A percentile compares a stretch with the other conserved stretches of the same genome.
phyloP scores from a whole-genome alignment of 352 stramenopile genomes.

The Globisporangium ultimum region DNA sequence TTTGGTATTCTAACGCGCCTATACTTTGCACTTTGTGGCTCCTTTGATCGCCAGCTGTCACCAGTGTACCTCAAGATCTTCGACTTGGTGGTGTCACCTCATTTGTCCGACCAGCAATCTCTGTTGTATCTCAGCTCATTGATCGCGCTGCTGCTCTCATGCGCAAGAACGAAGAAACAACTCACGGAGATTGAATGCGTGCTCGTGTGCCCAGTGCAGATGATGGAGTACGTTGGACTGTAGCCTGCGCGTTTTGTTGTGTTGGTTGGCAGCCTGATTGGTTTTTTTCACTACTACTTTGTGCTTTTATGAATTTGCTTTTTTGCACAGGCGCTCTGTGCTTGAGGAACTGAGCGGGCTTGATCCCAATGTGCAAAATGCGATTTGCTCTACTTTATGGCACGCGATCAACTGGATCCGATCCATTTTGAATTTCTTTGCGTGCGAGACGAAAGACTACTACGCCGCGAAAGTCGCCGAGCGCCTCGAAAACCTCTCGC shows the following conservation, averaged over 20 bases:
- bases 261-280: background rate
- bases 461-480: conserved; percentile 32
- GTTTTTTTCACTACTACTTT: background rate
- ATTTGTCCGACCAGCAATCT: conserved; percentile 36
- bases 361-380: conserved; percentile 30
- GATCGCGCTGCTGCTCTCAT: conserved; percentile 37
- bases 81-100: conserved; percentile 38
- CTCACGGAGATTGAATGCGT: conserved; percentile 41
- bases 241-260: background rate
- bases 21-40: conserved; percentile 4
- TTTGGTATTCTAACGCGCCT: background rate
- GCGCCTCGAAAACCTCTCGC: conserved; percentile 38
- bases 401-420: conserved; percentile 65
- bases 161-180: conserved; percentile 23
- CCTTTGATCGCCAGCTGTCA: conserved; percentile 15
- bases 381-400: conserved; percentile 46
- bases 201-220: conserved; percentile 48
- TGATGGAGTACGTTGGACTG: conserved; percentile 48
- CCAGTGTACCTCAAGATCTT: conserved; percentile 46
- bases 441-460: conserved; percentile 25
- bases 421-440: conserved; percentile 55
- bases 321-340: conserved; percentile 25
- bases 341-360: conserved; percentile 40
- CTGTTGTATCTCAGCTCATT: conserved; percentile 41
- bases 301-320: background rate